These are phyloP conservation scores for Hordeum pubiflorum DNA, from an alignment of 202 grass and related monocot species.

Conservation along the genomic window DNA sequence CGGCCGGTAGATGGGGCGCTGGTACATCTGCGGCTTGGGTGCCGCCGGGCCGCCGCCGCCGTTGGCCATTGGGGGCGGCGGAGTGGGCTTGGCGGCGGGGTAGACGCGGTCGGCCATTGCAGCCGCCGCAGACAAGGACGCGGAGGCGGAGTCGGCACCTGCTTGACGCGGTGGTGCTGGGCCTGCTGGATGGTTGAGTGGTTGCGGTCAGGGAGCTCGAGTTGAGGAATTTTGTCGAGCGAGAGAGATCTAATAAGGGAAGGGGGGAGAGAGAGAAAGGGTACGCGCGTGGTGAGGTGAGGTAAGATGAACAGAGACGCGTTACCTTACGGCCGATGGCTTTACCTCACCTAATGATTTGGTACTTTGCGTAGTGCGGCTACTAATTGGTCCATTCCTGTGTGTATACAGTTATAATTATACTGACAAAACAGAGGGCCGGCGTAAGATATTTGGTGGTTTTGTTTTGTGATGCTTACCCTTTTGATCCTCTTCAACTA, in stretches of 20 bases:
- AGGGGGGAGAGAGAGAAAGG: neutral
- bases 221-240: neutral
- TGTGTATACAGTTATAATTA: neutral
- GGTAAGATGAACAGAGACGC: slow-evolving; percentile 45
- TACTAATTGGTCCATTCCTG: neutral
- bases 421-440: neutral
- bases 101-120: slow-evolving; percentile 78
- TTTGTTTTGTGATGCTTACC: neutral
- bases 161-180: neutral
- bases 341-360: slow-evolving; percentile 22
- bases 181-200: neutral
- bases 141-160: too few species aligned
- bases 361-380: neutral
- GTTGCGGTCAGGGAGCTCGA: neutral
- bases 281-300: slow-evolving; percentile 4
- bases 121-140: neutral
- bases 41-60: slow-evolving; percentile 1
- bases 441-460: neutral
- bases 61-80: slow-evolving; percentile 42
- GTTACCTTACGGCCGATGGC: slow-evolving; percentile 45
- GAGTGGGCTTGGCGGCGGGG: slow-evolving; percentile 61
- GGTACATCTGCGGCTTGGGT: slow-evolving; percentile 69
- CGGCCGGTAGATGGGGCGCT: slow-evolving; percentile 65
- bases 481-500: neutral
- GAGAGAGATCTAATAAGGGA: slow-evolving; percentile 27